Base-by-base conservation (phyloP, 768 basidiomycete genomes). In the Omphalotus guepiniiformis region DNA sequence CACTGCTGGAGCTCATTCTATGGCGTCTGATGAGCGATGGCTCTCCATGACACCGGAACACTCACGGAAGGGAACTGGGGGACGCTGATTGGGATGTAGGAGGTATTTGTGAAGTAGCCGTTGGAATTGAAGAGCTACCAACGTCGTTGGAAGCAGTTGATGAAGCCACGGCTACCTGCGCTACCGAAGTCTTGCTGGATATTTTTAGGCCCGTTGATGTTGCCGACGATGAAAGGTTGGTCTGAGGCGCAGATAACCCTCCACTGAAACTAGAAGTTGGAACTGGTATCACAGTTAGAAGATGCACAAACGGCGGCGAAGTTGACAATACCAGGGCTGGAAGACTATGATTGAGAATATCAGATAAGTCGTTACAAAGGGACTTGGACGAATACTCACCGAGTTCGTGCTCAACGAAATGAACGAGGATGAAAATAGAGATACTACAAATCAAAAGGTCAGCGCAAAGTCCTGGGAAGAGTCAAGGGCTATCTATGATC, bases 351-450 rank as follows among this genome's bases (percentile, higher is more conserved):
- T n/a, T 11, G 27, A 21, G 22, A 15, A 27, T 21, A 44, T 26
- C 11, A n/a, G 12, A 12, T 9, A 32, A 19, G 27, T 12, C 21
- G n/a, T 21, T n/a, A 8, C 1, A 35, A 46, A 3, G 13, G 9
- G 22, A 37, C 15, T 7, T 8, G 7, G 11, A 38, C 38, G 16
- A 28, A 6, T 12, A 38, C 39, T 39, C 23, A 48, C 39, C n/a
- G 25, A 48, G 47, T 27, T 48, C 16, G 28, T 26, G 47, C 40
- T 48, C 8, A 34, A 12, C 32, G 26, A 11, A n/a, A 39, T 4
- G 36, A 46, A 22, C 25, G 26, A 25, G 32, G 34, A n/a, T 18
- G 22, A 7, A 22, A 36, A 26, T 46, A 32, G 16, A 27, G 27
- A 37, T 46, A 23, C 44, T 46, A 27, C 13, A 18, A 27, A 12